Base-by-base conservation (phyloP, 495 filamentous ascomycete species). In the Chlorociboria aeruginascens region DNA sequence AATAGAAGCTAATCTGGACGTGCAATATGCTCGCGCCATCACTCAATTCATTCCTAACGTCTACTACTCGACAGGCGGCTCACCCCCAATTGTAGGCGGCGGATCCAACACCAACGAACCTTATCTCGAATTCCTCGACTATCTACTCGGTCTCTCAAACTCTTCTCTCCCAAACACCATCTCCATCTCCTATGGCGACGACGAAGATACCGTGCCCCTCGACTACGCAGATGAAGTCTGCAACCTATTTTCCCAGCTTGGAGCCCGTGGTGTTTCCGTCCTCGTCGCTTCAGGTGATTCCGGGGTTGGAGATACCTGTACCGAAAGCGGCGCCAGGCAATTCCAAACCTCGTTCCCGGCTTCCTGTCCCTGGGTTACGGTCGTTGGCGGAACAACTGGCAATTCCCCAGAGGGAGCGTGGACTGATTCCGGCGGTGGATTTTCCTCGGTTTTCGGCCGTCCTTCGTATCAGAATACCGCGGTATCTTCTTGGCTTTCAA, bases 341-440 rank as follows among this genome's bases (percentile, higher is more conserved):
- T 56, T 56, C 33, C 49, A 46, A 6, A 56, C 54, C 4, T 38
- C 46, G 6, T 92, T 86, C 61, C 87, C 86, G 0, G 82, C 81
- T 0, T 70, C 74, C n/a, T 93, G 87, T 53, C 87, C 87, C 0
- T 92, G 79, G 56, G 79, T 92, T 4, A 94, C 86, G 0, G 66
- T 78, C 0, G 83, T 92, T 8, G 86, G 86, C 10, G 85, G 56
- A 13, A 86, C 82, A 0, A 64, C 66, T n/a, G 65, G 70, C 13
- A 67, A 72, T 1, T 57, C 78, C 7, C 78, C 80, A 13, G 66
- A 81, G 37, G 70, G 61, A 17, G 82, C 73, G 10, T 70, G 78
- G 32, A 56, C 51, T 20, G 82, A 77, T 51, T 78, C 77, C 31
- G 72, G 72, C 0, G 86, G 82, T 8, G 84, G 86, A 0, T 90